Conservation (phyloP, 257 asterid species). For the Anisodus acutangulus region DNA sequence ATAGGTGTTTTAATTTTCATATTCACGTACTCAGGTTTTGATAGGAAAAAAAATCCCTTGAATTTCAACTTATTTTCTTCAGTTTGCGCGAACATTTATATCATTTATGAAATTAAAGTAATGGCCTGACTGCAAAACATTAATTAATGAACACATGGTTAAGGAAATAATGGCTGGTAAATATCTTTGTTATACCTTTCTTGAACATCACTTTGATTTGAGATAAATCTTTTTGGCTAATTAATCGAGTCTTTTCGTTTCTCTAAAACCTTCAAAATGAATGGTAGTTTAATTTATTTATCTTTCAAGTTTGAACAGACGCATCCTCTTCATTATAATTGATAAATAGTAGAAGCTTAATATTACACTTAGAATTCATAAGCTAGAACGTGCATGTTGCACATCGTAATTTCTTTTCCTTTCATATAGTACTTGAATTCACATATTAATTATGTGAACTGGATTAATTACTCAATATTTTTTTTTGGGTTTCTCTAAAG, state of each 20-base stretch:
- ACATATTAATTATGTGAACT: background rate
- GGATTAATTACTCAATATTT: background rate
- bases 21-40: background rate
- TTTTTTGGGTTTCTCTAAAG: background rate
- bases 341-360: background rate
- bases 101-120: background rate
- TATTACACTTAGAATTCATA: background rate
- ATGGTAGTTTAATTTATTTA: background rate
- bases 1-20: background rate
- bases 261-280: background rate
- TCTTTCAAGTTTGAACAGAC: background rate
- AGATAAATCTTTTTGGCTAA: slow-evolving; percentile 24
- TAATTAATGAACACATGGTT: background rate
- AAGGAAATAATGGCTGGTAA: background rate
- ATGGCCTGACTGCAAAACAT: background rate
- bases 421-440: background rate
- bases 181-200: slow-evolving; percentile 57
- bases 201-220: slow-evolving; percentile 47
- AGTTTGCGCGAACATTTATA: background rate
- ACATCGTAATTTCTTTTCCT: background rate
- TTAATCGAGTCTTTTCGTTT: background rate
- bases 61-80: background rate
- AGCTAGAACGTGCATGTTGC: background rate
- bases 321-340: background rate
- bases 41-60: background rate